These are phyloP conservation scores for Pezicula neosporulosa DNA, from an alignment of 2,329 filamentous ascomycete genomes.

Conservation along the genomic window DNA sequence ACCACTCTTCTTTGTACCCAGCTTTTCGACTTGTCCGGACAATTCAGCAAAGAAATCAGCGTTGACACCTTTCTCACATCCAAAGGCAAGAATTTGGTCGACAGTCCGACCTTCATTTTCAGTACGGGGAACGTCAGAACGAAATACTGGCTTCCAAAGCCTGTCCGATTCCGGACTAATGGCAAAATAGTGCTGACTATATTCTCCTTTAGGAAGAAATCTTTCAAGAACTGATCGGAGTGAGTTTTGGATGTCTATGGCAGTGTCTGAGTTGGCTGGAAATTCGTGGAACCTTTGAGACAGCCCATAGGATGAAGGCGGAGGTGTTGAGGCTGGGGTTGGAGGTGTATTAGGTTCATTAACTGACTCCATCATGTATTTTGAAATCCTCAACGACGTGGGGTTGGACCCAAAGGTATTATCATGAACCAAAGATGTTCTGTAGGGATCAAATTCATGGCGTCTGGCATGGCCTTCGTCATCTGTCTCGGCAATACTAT, in stretches of 20 bases:
- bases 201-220: slow-evolving; percentile 47
- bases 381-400: slow-evolving; percentile 5
- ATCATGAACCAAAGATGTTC: background rate
- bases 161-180: slow-evolving; percentile 43
- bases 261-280: slow-evolving; percentile 37
- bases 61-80: slow-evolving; percentile 51
- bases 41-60: slow-evolving; percentile 46
- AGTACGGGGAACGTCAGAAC: slow-evolving; percentile 14
- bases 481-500: slow-evolving; percentile 6
- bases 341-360: slow-evolving; percentile 1
- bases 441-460: slow-evolving; percentile 10
- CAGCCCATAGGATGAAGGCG: slow-evolving; percentile 5
- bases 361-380: background rate
- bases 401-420: slow-evolving; percentile 6
- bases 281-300: slow-evolving; percentile 43
- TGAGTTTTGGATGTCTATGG: slow-evolving; percentile 53
- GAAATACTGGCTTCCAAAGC: slow-evolving; percentile 29
- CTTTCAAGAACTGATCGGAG: slow-evolving; percentile 48
- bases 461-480: slow-evolving; percentile 3
- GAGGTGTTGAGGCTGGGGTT: slow-evolving; percentile 11
- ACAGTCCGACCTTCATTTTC: slow-evolving; percentile 35
- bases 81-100: slow-evolving; percentile 58
- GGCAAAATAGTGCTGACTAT: slow-evolving; percentile 44
- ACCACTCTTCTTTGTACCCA: slow-evolving; percentile 48
- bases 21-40: slow-evolving; percentile 48